Evolutionary conservation across 106 monocot genomes (phyloP), one percentile per base, ranked within the genome.

Genomic region (Dactylorhiza incarnata): DNA sequence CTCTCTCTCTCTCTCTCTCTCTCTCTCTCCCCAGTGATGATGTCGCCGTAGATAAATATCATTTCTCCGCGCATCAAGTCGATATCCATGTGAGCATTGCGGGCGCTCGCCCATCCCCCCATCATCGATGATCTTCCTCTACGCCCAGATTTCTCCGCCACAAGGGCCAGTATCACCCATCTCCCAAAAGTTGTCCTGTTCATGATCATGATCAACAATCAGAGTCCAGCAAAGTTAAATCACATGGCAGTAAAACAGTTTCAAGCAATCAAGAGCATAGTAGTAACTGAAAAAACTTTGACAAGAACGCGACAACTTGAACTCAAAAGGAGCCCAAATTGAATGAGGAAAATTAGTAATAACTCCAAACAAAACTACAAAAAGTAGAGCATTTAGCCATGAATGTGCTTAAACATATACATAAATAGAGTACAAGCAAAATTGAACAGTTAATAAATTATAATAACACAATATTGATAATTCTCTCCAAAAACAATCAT

Each of bases 91-190:
- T n/a, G n/a, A n/a, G n/a, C n/a, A n/a, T n/a, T n/a, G n/a, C n/a
- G n/a, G n/a, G n/a, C n/a, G n/a, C n/a, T n/a, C n/a, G n/a, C n/a
- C n/a, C n/a, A n/a, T n/a, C n/a, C n/a, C n/a, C n/a, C n/a, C n/a
- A n/a, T n/a, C n/a, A n/a, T n/a, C n/a, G n/a, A n/a, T n/a, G n/a
- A n/a, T n/a, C n/a, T n/a, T n/a, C n/a, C n/a, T n/a, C n/a, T n/a
- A n/a, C n/a, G n/a, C n/a, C n/a, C n/a, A n/a, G n/a, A n/a, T n/a
- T n/a, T n/a, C n/a, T n/a, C n/a, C n/a, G n/a, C 96, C 96, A 78
- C 96, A 96, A 25, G 96, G 96, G 50, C 96, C 96, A 73, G 91
- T 96, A 66, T 96, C 96, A 73, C 96, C 96, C 96, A 96, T 96
- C 74, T 96, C 96, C 96, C 96, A 96, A 74, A 96, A 96, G 74